Percentiles rank a stretch among this genome's conserved stretches.
These are phyloP conservation scores for Luffa acutangula DNA, from an alignment of 306 rosid species.

Conservation along the genomic window DNA sequence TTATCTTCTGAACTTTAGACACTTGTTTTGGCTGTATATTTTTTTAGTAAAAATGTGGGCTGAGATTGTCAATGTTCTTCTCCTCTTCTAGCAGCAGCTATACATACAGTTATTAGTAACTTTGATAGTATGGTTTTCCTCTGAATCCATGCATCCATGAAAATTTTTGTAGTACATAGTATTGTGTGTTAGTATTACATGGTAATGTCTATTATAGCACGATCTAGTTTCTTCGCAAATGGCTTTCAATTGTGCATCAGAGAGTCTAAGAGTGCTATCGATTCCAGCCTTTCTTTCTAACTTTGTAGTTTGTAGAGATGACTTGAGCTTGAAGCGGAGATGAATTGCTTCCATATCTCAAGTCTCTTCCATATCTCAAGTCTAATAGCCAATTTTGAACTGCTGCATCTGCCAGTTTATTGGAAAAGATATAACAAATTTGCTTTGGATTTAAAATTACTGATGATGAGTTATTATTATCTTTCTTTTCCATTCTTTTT, in stretches of 20 bases:
- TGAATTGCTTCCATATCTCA: background rate
- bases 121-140: background rate
- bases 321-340: background rate
- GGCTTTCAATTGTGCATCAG: background rate
- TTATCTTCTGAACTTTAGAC: background rate
- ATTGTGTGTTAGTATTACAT: background rate
- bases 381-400: background rate
- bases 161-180: background rate
- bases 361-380: background rate
- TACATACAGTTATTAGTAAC: background rate
- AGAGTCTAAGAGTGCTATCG: background rate
- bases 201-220: background rate
- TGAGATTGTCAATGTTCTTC: background rate
- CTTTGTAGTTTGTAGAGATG: background rate
- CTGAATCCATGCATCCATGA: background rate
- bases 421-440: background rate
- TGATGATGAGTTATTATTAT: background rate
- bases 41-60: background rate
- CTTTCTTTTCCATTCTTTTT: background rate
- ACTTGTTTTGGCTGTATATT: background rate
- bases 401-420: background rate
- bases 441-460: background rate
- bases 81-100: background rate
- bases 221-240: background rate
- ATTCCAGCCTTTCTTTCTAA: background rate